phyloP scores from a whole-genome alignment of 1,284 basidiomycete species.

The Pyrrhoderma noxium region DNA sequence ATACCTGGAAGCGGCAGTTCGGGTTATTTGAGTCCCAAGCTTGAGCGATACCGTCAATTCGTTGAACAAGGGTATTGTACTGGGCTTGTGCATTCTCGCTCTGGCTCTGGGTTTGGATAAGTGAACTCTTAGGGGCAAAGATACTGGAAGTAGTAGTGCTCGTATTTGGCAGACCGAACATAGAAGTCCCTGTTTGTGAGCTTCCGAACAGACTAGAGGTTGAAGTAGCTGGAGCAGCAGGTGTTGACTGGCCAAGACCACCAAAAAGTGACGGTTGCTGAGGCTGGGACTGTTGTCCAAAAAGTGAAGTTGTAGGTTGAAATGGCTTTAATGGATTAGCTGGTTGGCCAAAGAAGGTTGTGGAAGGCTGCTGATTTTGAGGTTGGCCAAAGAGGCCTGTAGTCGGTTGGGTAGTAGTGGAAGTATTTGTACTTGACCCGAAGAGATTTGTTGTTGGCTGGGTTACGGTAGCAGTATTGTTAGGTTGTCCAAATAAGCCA shows the following conservation, averaged over 20 bases:
- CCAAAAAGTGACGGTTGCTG: slow-evolving; percentile 30
- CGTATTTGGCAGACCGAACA: slow-evolving; percentile 24
- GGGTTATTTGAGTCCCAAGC: slow-evolving; percentile 69
- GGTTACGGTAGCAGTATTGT: no score
- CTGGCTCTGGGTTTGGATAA: slow-evolving; percentile 38
- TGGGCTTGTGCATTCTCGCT: slow-evolving; percentile 52
- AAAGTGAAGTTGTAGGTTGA: slow-evolving; percentile 26
- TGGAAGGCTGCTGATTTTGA: slow-evolving; percentile 22
- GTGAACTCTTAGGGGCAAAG: slow-evolving; percentile 22
- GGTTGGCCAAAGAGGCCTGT: slow-evolving; percentile 25
- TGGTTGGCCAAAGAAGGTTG: slow-evolving; percentile 27
- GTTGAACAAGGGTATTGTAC: slow-evolving; percentile 47
- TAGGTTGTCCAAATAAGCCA: no score
- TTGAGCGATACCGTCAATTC: slow-evolving; percentile 59
- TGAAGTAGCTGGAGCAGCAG: slow-evolving; percentile 17
- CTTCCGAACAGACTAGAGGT: slow-evolving; percentile 19
- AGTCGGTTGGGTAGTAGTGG: slow-evolving; percentile 23
- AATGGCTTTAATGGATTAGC: slow-evolving; percentile 23
- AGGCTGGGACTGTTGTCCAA: slow-evolving; percentile 29
- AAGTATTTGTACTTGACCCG: slow-evolving; percentile 16
- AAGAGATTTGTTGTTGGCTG: no score
- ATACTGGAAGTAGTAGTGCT: slow-evolving; percentile 23
- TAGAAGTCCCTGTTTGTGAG: slow-evolving; percentile 25
- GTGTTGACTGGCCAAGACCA: slow-evolving; percentile 25
- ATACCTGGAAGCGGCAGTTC: slow-evolving; percentile 76